Percentiles rank a stretch among this genome's conserved stretches.
phyloP scores from a whole-genome alignment of 345 rosid genomes.

The Hibiscus mutabilis region DNA sequence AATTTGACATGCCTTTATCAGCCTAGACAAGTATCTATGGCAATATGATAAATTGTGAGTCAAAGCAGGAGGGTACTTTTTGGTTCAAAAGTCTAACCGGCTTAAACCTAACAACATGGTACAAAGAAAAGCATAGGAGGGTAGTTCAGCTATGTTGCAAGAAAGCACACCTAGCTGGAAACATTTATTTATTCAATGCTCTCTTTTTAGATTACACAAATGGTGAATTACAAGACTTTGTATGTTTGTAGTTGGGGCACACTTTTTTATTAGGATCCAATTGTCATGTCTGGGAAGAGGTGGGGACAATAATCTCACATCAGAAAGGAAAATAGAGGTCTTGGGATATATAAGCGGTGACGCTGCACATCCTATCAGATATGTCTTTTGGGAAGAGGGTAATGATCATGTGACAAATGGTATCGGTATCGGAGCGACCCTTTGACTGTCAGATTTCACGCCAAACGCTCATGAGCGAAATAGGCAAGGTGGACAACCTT shows the following conservation, averaged over 20 bases:
- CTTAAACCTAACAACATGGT: constrained; percentile 34
- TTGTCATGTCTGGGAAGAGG: no score
- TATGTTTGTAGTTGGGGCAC: not conserved
- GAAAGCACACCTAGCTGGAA: not conserved
- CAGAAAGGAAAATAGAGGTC: no score
- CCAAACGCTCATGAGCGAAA: no score
- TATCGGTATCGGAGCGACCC: no score
- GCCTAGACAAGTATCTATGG: not conserved
- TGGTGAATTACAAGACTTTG: not conserved
- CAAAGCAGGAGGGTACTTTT: not conserved
- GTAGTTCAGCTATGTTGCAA: constrained; percentile 41
- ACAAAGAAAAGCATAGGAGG: constrained; percentile 7
- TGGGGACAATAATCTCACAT: no score
- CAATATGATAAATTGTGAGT: not conserved
- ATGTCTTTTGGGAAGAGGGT: no score
- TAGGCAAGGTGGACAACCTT: no score
- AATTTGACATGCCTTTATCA: constrained; percentile 7
- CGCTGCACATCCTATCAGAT: no score
- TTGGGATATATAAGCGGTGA: no score
- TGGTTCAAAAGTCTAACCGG: constrained; percentile 32
- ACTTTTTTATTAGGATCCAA: not conserved
- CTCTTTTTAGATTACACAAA: not conserved
- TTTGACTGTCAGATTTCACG: no score
- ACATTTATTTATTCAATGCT: not conserved
- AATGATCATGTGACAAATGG: no score